Evolutionary conservation across 2,329 filamentous ascomycete species (phyloP), one percentile per base, ranked within the genome.

Genomic region (Fusarium sp.): DNA sequence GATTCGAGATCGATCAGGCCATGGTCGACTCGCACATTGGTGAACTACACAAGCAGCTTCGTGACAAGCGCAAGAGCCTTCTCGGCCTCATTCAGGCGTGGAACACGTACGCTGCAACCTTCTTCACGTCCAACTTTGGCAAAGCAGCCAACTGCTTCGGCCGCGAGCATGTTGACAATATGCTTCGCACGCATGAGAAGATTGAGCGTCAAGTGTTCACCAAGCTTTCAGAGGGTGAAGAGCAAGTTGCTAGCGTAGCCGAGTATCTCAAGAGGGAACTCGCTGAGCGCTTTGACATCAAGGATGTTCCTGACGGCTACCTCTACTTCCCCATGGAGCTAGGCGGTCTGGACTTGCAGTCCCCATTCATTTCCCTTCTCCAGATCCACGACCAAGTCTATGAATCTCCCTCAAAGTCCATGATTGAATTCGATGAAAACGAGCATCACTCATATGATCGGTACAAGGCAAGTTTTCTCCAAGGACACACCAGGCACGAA

Each of bases 1-100:
- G 81, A 9, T 91, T 90, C 71, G 78, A 86, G 49, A 90, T 91
- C 55, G 87, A 91, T 66, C 84, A 88, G 68, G 63, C 70, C 1
- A 83, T 88, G 78, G 87, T 92, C 0, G 84, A 90, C 63, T 77
- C 81, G 26, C 89, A 91, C 66, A 86, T 90, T 55, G 74, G 80
- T 3, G 88, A 91, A 72, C 82, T 92, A 5, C 81, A 82, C 33
- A 83, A 81, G 6, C 89, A 92, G 69, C 84, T 92, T 7, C 66
- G 74, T 2, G 79, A 80, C 7, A 85, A 87, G 51, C 86, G 84
- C 62, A 83, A 83, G 61, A 88, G 84, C 63, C 61, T 84, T 4
- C 79, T 86, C 5, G 79, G 79, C 20, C 83, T 81, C 66, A 80
- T 86, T 8, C 79, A 81, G 55, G 78, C 81, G 0, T 86, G 85